Percentiles rank a stretch among this genome's conserved stretches.
Conservation (phyloP, 208 protist species). For the Polymyxa betae region DNA sequence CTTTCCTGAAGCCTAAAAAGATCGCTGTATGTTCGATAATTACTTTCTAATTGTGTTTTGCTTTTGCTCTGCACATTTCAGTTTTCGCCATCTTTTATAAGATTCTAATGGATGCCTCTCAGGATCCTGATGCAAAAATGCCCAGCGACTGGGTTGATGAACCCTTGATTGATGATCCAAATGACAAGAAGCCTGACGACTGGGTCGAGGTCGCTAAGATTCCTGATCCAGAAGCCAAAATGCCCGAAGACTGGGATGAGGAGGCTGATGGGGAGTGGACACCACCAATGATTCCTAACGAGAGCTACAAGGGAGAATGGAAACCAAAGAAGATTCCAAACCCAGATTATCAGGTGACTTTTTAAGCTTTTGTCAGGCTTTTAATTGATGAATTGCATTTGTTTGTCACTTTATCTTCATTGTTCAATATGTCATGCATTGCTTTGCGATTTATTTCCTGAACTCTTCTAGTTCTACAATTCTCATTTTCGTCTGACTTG, state of each 20-base stretch:
- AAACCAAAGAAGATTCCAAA: slow-evolving; percentile 73
- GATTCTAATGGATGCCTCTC: no score
- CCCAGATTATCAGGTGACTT: slow-evolving; percentile 73
- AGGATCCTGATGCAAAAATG: slow-evolving; percentile 61
- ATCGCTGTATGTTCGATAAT: slow-evolving; percentile 50
- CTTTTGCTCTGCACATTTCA: neutral
- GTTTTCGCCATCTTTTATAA: neutral
- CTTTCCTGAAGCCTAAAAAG: slow-evolving; percentile 62
- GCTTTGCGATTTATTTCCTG: neutral
- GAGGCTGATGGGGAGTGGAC: slow-evolving; percentile 71
- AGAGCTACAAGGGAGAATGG: slow-evolving; percentile 70
- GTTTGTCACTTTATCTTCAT: no score
- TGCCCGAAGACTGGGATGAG: slow-evolving; percentile 72
- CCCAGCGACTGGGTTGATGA: slow-evolving; percentile 74
- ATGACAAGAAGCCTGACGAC: slow-evolving; percentile 65
- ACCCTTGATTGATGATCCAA: slow-evolving; percentile 56
- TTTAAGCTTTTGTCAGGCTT: no score
- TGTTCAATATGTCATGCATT: no score
- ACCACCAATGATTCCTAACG: slow-evolving; percentile 67
- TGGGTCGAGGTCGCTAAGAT: slow-evolving; percentile 71
- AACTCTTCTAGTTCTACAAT: neutral
- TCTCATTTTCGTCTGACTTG: no score
- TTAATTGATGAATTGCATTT: no score
- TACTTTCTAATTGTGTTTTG: slow-evolving; percentile 51
- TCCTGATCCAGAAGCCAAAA: slow-evolving; percentile 55